Evolutionary conservation across 2,329 filamentous ascomycete species (phyloP).

Genomic region (Epichloe glyceriae): DNA sequence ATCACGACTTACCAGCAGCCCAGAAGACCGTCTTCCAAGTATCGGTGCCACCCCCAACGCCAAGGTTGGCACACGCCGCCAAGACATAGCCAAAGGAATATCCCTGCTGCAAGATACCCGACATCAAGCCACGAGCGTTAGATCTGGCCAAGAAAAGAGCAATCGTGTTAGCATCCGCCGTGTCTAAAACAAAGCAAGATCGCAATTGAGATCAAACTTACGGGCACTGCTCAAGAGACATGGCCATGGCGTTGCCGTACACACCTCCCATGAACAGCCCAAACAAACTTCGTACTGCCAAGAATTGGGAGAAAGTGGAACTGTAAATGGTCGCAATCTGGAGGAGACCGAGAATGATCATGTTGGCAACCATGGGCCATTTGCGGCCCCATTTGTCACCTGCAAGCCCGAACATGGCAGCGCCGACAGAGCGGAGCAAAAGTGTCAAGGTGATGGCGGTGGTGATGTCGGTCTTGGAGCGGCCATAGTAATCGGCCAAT

Average conservation of each 20-base stretch:
- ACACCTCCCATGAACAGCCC: slow-evolving; percentile 73
- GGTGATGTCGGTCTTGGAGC: slow-evolving; percentile 51
- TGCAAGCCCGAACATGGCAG: slow-evolving; percentile 61
- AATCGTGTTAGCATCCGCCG: slow-evolving; percentile 6
- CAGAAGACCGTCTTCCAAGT: slow-evolving; percentile 69
- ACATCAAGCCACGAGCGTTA: slow-evolving; percentile 66
- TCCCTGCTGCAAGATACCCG: slow-evolving; percentile 70
- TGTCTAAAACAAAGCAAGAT: too few species aligned
- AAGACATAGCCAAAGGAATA: slow-evolving; percentile 72
- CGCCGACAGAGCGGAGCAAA: slow-evolving; percentile 61
- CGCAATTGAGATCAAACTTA: slow-evolving; percentile 20
- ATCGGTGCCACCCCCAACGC: slow-evolving; percentile 49
- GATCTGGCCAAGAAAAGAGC: slow-evolving; percentile 22
- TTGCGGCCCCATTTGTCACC: slow-evolving; percentile 72
- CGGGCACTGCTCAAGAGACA: slow-evolving; percentile 63
- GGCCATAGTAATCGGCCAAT: slow-evolving; percentile 39
- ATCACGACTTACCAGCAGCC: slow-evolving; percentile 35
- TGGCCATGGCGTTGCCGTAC: slow-evolving; percentile 66
- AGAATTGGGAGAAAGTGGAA: slow-evolving; percentile 56
- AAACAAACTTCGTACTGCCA: slow-evolving; percentile 61
- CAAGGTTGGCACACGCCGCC: slow-evolving; percentile 62
- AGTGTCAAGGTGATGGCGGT: slow-evolving; percentile 66
- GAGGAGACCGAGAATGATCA: slow-evolving; percentile 54
- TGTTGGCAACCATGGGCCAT: slow-evolving; percentile 73
- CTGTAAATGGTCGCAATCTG: slow-evolving; percentile 70